Percentiles rank a stretch among this genome's conserved stretches.
Evolutionary conservation across 108 stramenopile species (phyloP).

Genomic region (Skeletonema potamos): DNA sequence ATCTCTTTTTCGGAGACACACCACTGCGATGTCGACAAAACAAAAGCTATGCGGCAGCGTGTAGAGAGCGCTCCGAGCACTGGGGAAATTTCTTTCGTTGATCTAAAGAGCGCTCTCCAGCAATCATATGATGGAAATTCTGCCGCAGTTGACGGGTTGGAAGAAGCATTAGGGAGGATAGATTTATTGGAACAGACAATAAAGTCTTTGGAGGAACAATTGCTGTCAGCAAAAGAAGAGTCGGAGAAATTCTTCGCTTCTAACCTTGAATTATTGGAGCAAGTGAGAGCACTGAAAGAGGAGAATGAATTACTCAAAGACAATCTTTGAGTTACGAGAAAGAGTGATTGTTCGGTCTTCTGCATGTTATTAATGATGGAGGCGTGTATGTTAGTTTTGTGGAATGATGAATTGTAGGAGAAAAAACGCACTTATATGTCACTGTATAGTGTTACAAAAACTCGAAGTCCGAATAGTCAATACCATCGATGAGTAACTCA

Average conservation of each 20-base stretch:
- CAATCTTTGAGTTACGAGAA: background rate
- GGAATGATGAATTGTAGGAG: background rate
- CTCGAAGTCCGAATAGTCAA: background rate
- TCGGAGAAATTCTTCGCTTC: conserved; percentile 37
- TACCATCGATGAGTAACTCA: too few relatives aligned
- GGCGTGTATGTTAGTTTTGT: background rate
- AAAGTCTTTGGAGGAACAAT: conserved; percentile 45
- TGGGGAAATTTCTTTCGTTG: conserved; percentile 19
- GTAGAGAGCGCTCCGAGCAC: background rate
- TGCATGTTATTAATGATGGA: background rate
- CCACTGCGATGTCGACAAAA: background rate
- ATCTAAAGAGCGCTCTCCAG: conserved; percentile 10
- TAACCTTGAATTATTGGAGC: conserved; percentile 53
- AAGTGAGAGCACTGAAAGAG: conserved; percentile 58
- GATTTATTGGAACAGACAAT: conserved; percentile 38
- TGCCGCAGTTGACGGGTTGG: background rate
- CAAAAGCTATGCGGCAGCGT: background rate
- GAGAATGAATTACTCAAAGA: conserved; percentile 48
- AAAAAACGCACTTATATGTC: background rate
- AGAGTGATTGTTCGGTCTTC: background rate
- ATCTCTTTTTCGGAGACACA: background rate
- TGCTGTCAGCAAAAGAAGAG: conserved; percentile 50
- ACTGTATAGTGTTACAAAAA: background rate
- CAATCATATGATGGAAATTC: background rate
- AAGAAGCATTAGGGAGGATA: conserved; percentile 44